Evolutionary conservation across 768 basidiomycete species (phyloP), one percentile per base, ranked within the genome.

Genomic region (Collybia sordida): DNA sequence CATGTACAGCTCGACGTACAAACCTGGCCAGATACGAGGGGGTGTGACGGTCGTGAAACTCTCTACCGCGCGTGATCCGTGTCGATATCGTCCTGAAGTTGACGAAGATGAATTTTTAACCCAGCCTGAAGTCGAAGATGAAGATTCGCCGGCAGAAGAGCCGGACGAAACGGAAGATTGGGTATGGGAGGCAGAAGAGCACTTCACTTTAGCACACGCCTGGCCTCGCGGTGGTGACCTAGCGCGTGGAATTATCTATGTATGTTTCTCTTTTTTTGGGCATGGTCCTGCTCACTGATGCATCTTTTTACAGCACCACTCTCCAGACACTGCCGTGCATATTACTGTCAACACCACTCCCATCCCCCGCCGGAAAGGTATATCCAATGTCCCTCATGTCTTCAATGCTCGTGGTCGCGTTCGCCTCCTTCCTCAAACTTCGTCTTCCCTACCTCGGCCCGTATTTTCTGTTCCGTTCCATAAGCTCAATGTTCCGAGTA

Each of bases 101-200:
- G 66, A 64, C 39, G 56, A 51, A 34, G 68, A 64, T 3, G 65
- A 64, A 12, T 61, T 65, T 31, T 59, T 65, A 28, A 61, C 67
- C 21, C 64, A 60, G 31, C 55, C 59, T 6, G 64, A 65, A 0
- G 70, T 72, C 45, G 74, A 77, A 49, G 67, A 68, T 34, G 56
- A 55, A 3, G 56, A 50, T n/a, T 56, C 58, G 18, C 49, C 53
- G 15, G 55, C 49, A 4, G 63, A 60, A 15, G 62, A 62, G 14
- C 59, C 60, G 22, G 68, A 65, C 9, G 68, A 68, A 1, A 71
- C 69, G 31, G 70, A 74, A 4, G 74, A 71, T 7, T 87, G 85
- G 80, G 74, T 71, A 36, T 89, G 86, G 87, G 78, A 82, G 44
- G 78, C 81, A 2, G 88, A 89, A 59, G 83, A 86, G 58, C 86